phyloP scores from a whole-genome alignment of 2,329 filamentous ascomycete species.

The Fusarium torulosum region DNA sequence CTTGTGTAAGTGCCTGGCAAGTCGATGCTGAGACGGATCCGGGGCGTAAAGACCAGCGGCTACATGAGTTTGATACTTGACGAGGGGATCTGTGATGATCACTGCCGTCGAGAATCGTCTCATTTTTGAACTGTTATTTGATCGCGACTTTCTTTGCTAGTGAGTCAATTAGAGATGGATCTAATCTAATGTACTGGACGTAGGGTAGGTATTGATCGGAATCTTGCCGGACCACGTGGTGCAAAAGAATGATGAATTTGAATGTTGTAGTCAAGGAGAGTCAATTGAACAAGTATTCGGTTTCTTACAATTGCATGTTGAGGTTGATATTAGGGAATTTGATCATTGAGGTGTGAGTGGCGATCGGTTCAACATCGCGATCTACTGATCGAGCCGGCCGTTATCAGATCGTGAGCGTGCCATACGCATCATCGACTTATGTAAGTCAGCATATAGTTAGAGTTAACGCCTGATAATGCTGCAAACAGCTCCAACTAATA shows the following conservation, averaged over 20 bases:
- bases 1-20: constrained; percentile 82
- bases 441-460: neutral
- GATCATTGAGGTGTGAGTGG: neutral
- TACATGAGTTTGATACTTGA: constrained; percentile 80
- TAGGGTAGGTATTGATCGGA: constrained; percentile 19
- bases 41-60: constrained; percentile 74
- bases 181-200: constrained; percentile 2
- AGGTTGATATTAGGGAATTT: neutral
- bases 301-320: neutral
- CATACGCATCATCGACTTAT: constrained; percentile 36
- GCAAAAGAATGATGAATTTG: neutral
- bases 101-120: constrained; percentile 62
- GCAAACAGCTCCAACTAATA: neutral
- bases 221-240: constrained; percentile 12
- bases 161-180: constrained; percentile 16
- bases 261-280: neutral
- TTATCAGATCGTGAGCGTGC: constrained; percentile 36
- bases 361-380: constrained; percentile 9
- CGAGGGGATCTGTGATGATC: constrained; percentile 77
- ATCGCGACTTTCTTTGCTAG: neutral
- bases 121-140: constrained; percentile 37
- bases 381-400: constrained; percentile 4
- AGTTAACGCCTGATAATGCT: neutral
- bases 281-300: neutral
- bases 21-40: constrained; percentile 78